A percentile compares a stretch with the other conserved stretches of the same genome.
Evolutionary conservation across 2,329 filamentous ascomycete species (phyloP).

Genomic region (Calonectria pteridis): DNA sequence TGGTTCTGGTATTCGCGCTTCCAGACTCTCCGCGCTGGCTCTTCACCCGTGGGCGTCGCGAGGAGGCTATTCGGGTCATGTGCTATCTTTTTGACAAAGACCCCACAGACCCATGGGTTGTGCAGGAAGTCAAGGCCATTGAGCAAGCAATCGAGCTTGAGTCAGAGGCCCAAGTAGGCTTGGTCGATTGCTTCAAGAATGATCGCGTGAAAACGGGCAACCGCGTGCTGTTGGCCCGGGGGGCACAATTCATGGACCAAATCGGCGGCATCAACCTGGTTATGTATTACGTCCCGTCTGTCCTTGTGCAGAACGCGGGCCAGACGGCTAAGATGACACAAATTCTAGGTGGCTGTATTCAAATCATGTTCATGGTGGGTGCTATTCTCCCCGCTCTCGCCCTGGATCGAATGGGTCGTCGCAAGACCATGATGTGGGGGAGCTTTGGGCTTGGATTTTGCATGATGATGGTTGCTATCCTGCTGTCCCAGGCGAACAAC

Average conservation of each 20-base stretch:
- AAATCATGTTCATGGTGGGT: conserved; percentile 55
- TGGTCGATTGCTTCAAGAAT: conserved; percentile 30
- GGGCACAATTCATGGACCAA: conserved; percentile 53
- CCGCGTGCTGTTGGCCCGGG: conserved; percentile 35
- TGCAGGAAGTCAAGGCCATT: conserved; percentile 53
- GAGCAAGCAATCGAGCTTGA: conserved; percentile 57
- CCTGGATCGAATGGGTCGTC: conserved; percentile 53
- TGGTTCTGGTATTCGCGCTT: conserved; percentile 52
- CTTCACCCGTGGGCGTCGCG: conserved; percentile 49
- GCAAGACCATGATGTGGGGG: conserved; percentile 59
- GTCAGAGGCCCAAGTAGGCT: conserved; percentile 23
- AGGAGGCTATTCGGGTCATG: conserved; percentile 53
- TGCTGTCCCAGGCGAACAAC: conserved; percentile 33
- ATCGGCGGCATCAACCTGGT: conserved; percentile 61
- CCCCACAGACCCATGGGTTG: conserved; percentile 48
- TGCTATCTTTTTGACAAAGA: conserved; percentile 56
- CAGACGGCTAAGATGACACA: conserved; percentile 45
- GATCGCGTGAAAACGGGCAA: conserved; percentile 33
- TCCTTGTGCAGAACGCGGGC: conserved; percentile 50
- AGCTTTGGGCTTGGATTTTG: conserved; percentile 43
- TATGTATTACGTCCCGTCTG: conserved; percentile 51
- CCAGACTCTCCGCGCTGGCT: conserved; percentile 58
- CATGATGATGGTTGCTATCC: conserved; percentile 39
- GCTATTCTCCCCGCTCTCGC: conserved; percentile 50
- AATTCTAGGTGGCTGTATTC: conserved; percentile 52